Base-by-base conservation (phyloP, 768 basidiomycete genomes). In the Boletales sp. region DNA sequence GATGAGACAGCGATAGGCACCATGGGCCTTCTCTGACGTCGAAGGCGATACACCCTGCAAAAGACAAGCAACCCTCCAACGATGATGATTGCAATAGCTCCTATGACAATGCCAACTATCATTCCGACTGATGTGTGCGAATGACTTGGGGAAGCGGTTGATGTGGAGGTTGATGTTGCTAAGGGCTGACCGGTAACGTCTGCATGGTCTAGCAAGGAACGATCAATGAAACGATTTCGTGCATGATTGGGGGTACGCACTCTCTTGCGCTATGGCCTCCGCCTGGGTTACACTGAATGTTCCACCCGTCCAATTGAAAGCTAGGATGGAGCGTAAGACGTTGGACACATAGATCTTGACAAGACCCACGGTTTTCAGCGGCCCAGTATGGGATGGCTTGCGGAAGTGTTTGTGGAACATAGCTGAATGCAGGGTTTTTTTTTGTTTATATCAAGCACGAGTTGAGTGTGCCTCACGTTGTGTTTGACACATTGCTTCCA, bases 341-440 rank as follows among this genome's bases (percentile, higher is more conserved):
- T 27, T 13, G 35, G 1, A 35, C 18, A 8, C 10, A 6, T 30
- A 7, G 12, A 9, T 2, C 37, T 19, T 1, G 13, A 38, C 17
- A 43, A 36, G 43, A 29, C 37, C 31, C 36, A 66, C 65, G 64
- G 19, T 68, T 55, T 34, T 43, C 55, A 11, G 51, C 27, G 5
- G 65, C 57, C 55, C 57, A 66, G 43, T 37, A 61, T 1, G 65
- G 65, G 40, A 66, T 59, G 8, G 55, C 38, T 29, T 50, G 34
- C 5, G 64, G 45, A 15, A 57, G 30, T 45, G 36, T 7, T 52
- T 55, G 34, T 30, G 61, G 64, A 47, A 66, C 52, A 27, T 68
- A 66, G 24, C 65, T 66, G 40, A 29, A 37, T 27, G 24, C 24
- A 27, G 24, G 24, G 4, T 27, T 27, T 27, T 27, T 3, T 27